Percentiles rank a stretch among this genome's conserved stretches.
Conservation (phyloP, 2,329 filamentous ascomycete genomes). For the Fusarium sp. region DNA sequence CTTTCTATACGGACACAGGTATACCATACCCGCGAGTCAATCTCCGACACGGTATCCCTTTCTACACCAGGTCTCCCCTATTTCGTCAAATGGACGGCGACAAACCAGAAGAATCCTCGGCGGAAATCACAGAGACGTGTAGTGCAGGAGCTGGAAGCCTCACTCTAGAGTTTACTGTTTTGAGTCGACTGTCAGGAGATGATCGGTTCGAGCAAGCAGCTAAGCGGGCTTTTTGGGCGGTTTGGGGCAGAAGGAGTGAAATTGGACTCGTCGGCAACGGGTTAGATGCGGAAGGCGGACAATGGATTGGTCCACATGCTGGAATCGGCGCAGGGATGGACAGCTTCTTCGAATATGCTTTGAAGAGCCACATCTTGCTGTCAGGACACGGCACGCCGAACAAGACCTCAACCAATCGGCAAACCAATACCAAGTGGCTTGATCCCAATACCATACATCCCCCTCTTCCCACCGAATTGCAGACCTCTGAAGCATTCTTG, state of each 20-base stretch:
- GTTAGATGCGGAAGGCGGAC: conserved; percentile 89
- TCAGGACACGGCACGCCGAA: conserved; percentile 77
- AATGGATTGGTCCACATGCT: conserved; percentile 90
- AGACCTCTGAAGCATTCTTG: conserved; percentile 82
- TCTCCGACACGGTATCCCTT: conserved; percentile 88
- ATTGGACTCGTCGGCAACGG: conserved; percentile 91
- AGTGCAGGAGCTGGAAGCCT: conserved; percentile 96
- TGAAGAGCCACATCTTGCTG: conserved; percentile 92
- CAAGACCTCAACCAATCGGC: conserved; percentile 53
- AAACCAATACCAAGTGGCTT: conserved; percentile 61
- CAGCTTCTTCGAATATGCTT: conserved; percentile 97
- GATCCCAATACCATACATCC: conserved; percentile 72
- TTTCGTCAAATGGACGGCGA: conserved; percentile 63
- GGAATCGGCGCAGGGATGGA: conserved; percentile 97
- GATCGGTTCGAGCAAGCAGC: conserved; percentile 87
- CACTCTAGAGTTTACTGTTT: conserved; percentile 90
- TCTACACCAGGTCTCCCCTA: conserved; percentile 87
- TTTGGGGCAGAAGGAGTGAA: conserved; percentile 88
- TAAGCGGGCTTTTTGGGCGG: conserved; percentile 94
- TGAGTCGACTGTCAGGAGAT: conserved; percentile 90
- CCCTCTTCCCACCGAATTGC: conserved; percentile 71
- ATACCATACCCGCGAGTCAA: conserved; percentile 97
- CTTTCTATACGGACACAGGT: conserved; percentile 90
- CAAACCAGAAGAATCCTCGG: conserved; percentile 50
- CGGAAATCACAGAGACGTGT: conserved; percentile 93